A percentile compares a stretch with the other conserved stretches of the same genome.
Conservation (phyloP, 805 yeast species). For the Wickerhamomyces rabaulensis region DNA sequence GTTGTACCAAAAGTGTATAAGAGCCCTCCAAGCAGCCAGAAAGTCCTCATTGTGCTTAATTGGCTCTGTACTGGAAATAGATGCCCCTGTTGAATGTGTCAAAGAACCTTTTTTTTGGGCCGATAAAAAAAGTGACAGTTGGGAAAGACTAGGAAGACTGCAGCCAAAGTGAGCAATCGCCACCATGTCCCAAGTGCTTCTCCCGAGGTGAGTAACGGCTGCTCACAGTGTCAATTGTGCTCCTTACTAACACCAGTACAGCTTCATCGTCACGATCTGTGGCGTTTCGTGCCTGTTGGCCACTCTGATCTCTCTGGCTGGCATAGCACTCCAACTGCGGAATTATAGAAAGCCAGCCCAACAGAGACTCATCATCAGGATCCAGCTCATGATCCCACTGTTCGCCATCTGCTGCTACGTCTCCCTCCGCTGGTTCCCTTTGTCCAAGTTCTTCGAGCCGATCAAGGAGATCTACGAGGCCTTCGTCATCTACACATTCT, state of each 20-base stretch:
- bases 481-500: constrained; percentile 90
- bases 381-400: constrained; percentile 75
- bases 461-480: constrained; percentile 91
- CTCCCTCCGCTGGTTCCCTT: constrained; percentile 41
- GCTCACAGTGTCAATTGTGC: not conserved
- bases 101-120: not conserved
- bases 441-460: constrained; percentile 58
- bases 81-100: not conserved
- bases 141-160: not conserved
- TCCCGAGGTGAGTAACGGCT: not conserved
- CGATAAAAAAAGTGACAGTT: not conserved
- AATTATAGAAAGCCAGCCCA: constrained; percentile 88
- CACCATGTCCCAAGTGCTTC: not conserved
- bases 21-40: not conserved
- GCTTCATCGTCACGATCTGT: constrained; percentile 4
- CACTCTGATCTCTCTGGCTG: constrained; percentile 34
- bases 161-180: not conserved
- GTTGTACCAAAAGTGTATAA: not conserved
- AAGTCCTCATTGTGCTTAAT: not conserved
- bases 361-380: constrained; percentile 80
- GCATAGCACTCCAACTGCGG: constrained; percentile 47
- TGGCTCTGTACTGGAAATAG: not conserved
- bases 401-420: constrained; percentile 69
- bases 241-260: not conserved
- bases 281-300: constrained; percentile 22